Conservation (phyloP, 108 stramenopile genomes). For the Schizochytrium sp. region DNA sequence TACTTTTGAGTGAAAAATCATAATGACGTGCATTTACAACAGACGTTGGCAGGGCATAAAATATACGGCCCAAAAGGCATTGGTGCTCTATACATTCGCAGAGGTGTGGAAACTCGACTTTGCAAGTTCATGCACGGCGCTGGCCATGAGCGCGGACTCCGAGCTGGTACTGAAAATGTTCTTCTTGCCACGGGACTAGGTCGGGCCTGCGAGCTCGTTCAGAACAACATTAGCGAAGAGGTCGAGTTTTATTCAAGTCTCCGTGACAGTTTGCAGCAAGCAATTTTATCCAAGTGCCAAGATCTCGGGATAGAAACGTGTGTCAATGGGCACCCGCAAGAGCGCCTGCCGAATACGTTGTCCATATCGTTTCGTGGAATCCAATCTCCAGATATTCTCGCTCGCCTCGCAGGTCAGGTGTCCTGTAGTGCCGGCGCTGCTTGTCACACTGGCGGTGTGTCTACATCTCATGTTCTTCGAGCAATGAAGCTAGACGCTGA, state of each 20-base stretch:
- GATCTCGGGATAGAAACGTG: not conserved
- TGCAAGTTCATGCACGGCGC: conserved; percentile 58
- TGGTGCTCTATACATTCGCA: conserved; percentile 88
- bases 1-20: not conserved
- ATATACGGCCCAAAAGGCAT: conserved; percentile 96
- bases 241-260: conserved; percentile 80
- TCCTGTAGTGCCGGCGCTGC: conserved; percentile 91
- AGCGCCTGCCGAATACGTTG: conserved; percentile 91
- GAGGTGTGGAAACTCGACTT: conserved; percentile 70
- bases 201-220: conserved; percentile 62
- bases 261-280: conserved; percentile 70
- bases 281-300: conserved; percentile 67
- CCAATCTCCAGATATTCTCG: conserved; percentile 76
- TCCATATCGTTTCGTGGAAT: conserved; percentile 84
- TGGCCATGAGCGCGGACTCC: conserved; percentile 85
- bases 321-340: conserved; percentile 82
- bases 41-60: conserved; percentile 95
- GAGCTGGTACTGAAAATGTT: conserved; percentile 95
- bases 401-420: conserved; percentile 79
- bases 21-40: not conserved
- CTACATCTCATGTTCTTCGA: conserved; percentile 79
- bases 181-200: conserved; percentile 80
- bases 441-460: conserved; percentile 80
- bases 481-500: conserved; percentile 87
- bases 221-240: conserved; percentile 77